A percentile compares a stretch with the other conserved stretches of the same genome.
Conservation (phyloP, 2,329 filamentous ascomycete genomes). For the Ophiostoma fasciatum region DNA sequence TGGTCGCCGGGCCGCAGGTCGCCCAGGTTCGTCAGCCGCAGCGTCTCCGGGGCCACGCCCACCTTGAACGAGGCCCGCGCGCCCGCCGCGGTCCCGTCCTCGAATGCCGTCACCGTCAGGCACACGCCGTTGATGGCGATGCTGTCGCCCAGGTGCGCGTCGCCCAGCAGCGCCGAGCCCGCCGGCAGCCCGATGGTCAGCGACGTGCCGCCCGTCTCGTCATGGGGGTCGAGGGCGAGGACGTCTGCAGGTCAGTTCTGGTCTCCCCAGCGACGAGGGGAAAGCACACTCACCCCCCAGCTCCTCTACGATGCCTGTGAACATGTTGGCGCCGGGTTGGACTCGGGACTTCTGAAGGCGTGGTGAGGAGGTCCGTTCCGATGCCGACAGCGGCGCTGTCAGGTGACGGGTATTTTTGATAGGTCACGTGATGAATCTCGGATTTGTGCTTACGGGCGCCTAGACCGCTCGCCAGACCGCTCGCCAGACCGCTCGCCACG, state of each 20-base stretch:
- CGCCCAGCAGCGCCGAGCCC: constrained; percentile 58
- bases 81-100: constrained; percentile 6
- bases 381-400: no score
- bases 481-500: no score
- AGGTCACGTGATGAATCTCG: no score
- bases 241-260: constrained; percentile 44
- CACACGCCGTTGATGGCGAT: constrained; percentile 94
- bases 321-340: constrained; percentile 48
- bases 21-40: constrained; percentile 91
- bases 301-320: constrained; percentile 86
- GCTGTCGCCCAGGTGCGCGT: constrained; percentile 79
- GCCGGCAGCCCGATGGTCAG: constrained; percentile 64
- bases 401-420: no score
- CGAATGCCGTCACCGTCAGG: constrained; percentile 62
- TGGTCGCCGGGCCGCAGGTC: constrained; percentile 45
- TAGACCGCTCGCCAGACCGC: no score
- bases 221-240: constrained; percentile 63
- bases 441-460: no score
- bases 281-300: constrained; percentile 60
- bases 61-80: constrained; percentile 56
- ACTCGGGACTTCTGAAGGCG: no score
- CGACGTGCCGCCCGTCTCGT: constrained; percentile 75
- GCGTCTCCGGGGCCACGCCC: constrained; percentile 86
- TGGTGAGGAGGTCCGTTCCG: no score
- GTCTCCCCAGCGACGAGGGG: not conserved